Evolutionary conservation across 169 alveolate species (phyloP), one percentile per base, ranked within the genome.

Genomic region (Eimeria necatrix): DNA sequence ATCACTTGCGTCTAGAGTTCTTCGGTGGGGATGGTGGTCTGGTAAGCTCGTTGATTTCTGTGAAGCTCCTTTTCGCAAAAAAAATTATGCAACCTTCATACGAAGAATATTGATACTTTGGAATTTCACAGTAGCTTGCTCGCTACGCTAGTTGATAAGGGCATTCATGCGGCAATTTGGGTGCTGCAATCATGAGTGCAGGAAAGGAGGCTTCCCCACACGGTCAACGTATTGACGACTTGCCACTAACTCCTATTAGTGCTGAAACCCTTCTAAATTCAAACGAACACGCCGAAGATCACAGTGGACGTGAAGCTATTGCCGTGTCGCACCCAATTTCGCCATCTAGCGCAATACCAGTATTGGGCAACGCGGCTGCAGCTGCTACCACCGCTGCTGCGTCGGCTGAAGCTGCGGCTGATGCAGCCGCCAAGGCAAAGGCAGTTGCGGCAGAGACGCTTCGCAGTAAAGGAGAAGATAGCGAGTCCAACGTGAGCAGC

Each of bases 401-500:
- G 9, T 68, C 86, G n/a, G 94, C 86, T 7, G 85, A 70, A 87
- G 94, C 94, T 53, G 94, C 94, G 51, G 94, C 83, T 18, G 85
- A 87, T 70, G 85, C 83, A 2, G 94, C 83, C 10, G 73, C 94
- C 64, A 52, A 68, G 71, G 94, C 94, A 3, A 70, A 87, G 12
- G 94, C 83, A 0, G 85, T 52, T n/a, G 94, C 86, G 51, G 94
- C 85, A 46, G 85, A 20, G 20, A 53, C 94, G n/a, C 70, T 70
- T 3, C 73, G 85, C 71, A 48, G n/a, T 53, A 49, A 68, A 22
- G 94, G 46, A 22, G 83, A 61, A n/a, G 85, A 87, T 22, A 49
- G 73, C 83, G 68, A 70, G 32, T 70, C 86, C 46, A 87, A 83
- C 68, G n/a, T 22, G 56, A 84, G 76, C 51, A 85, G 60, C 20